Evolutionary conservation across 2,329 filamentous ascomycete species (phyloP).

Genomic region (Fusarium sp.): DNA sequence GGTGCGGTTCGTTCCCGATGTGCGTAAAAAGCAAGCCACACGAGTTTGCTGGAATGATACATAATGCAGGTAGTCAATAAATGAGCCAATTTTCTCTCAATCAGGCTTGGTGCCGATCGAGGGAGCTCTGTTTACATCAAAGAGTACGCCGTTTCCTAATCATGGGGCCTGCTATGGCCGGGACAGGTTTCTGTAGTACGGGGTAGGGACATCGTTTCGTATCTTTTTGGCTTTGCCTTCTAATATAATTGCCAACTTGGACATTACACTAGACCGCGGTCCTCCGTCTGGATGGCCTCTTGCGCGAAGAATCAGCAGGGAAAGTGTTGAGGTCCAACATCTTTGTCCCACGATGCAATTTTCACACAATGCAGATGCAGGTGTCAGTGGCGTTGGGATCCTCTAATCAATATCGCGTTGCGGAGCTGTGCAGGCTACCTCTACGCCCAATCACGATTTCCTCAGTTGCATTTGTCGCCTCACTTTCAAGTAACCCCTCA

Average conservation of each 20-base stretch:
- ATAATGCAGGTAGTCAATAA: too few species aligned
- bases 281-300: background rate
- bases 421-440: background rate
- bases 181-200: background rate
- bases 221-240: background rate
- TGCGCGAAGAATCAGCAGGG: background rate
- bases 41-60: too few species aligned
- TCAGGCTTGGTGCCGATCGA: too few species aligned
- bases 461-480: background rate
- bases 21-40: too few species aligned
- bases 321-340: background rate
- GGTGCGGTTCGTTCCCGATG: too few species aligned
- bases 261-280: background rate
- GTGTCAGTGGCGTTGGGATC: background rate
- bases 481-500: background rate
- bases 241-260: background rate
- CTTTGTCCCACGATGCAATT: background rate
- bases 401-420: background rate
- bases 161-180: background rate
- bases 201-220: background rate
- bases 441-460: background rate
- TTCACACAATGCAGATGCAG: background rate
- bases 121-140: too few species aligned
- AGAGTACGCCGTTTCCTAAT: background rate
- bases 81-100: too few species aligned